A percentile compares a stretch with the other conserved stretches of the same genome.
phyloP scores from a whole-genome alignment of 208 protist species.

The Wallacemonas collosoma region DNA sequence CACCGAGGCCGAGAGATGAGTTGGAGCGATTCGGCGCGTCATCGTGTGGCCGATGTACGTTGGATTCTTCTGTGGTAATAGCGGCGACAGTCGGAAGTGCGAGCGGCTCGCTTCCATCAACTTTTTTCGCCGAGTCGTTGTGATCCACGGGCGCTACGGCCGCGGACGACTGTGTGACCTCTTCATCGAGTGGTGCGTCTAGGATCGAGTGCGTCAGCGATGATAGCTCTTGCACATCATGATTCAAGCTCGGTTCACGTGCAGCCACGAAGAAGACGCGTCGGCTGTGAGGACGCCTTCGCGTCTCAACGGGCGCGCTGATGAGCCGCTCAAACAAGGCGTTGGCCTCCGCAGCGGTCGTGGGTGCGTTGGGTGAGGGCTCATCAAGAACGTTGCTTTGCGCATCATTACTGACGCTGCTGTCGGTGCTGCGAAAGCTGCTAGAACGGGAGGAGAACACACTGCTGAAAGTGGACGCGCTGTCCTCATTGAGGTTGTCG shows the following conservation, averaged over 20 bases:
- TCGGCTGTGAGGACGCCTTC: neutral
- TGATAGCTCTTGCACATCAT: slow-evolving; percentile 6
- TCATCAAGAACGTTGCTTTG: neutral
- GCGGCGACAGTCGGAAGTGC: too few species aligned
- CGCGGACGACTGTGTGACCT: too few species aligned
- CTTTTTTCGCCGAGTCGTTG: too few species aligned
- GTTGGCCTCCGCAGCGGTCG: slow-evolving; percentile 2
- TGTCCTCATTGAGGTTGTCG: slow-evolving; percentile 16
- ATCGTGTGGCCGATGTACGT: too few species aligned
- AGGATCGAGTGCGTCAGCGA: neutral
- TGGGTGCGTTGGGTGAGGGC: neutral
- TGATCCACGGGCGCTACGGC: too few species aligned
- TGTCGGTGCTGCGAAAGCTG: neutral
- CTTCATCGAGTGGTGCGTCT: too few species aligned
- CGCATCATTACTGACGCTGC: neutral
- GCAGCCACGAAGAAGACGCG: slow-evolving; percentile 1
- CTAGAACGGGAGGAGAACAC: slow-evolving; percentile 6
- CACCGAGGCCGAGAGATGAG: neutral
- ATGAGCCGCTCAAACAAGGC: slow-evolving; percentile 1
- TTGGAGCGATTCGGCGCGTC: neutral
- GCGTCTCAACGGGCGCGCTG: neutral
- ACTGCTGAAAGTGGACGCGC: slow-evolving; percentile 14
- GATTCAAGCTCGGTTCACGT: slow-evolving; percentile 13
- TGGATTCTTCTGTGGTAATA: too few species aligned
- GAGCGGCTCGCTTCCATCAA: too few species aligned